Conservation (phyloP, 495 filamentous ascomycete species). For the Elasticomyces elasticus region DNA sequence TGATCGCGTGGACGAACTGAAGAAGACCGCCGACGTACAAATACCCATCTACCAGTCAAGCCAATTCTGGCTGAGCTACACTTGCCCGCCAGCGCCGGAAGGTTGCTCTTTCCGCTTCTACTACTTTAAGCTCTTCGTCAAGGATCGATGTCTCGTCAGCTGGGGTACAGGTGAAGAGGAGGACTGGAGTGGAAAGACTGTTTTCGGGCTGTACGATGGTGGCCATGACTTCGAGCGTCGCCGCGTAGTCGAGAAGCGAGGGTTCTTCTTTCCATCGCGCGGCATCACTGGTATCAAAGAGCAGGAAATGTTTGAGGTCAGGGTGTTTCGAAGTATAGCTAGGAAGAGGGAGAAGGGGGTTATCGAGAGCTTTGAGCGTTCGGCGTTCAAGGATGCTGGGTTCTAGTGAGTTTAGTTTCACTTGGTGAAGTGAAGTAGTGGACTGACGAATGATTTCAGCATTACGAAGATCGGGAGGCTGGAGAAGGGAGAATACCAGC, state of each 20-base stretch:
- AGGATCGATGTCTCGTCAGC: slow-evolving; percentile 25
- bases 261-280: slow-evolving; percentile 26
- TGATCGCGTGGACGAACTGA: no score
- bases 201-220: slow-evolving; percentile 32
- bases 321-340: slow-evolving; percentile 29
- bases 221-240: slow-evolving; percentile 8
- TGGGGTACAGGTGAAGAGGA: slow-evolving; percentile 34
- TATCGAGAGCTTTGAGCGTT: slow-evolving; percentile 12
- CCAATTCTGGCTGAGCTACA: slow-evolving; percentile 36
- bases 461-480: slow-evolving; percentile 19
- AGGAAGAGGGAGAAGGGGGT: slow-evolving; percentile 28
- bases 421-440: no score
- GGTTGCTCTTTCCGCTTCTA: slow-evolving; percentile 22
- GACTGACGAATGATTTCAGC: not conserved
- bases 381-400: not conserved
- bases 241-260: slow-evolving; percentile 26
- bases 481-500: slow-evolving; percentile 25
- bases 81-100: slow-evolving; percentile 26
- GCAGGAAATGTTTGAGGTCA: slow-evolving; percentile 24
- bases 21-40: no score
- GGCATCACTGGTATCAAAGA: slow-evolving; percentile 8
- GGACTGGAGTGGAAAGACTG: slow-evolving; percentile 33
- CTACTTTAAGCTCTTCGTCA: slow-evolving; percentile 37
- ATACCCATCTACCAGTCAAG: slow-evolving; percentile 27
- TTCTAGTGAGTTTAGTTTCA: slow-evolving; percentile 2